Evolutionary conservation across 805 yeast genomes (phyloP).

Genomic region (Sungouiozyma intestinalis): DNA sequence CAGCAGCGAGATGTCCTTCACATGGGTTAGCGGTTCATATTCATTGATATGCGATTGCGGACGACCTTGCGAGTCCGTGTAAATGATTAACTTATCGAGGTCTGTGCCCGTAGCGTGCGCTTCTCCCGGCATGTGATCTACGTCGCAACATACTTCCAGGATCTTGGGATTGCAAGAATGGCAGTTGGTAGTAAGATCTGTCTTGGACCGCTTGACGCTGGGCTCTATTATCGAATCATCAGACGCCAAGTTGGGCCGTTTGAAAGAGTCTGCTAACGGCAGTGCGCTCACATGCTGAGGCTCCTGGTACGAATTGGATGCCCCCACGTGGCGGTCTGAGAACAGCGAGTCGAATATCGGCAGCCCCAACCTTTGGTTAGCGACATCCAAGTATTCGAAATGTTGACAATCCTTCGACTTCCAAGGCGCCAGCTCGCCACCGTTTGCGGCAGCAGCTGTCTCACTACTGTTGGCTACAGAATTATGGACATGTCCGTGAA

Average conservation of each 20-base stretch:
- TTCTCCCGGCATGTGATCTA: constrained; percentile 15
- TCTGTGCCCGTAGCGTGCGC: background rate
- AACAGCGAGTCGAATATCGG: background rate
- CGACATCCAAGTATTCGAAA: constrained; percentile 34
- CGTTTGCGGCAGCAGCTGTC: background rate
- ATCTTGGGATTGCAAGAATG: constrained; percentile 30
- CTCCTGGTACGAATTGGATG: too few species aligned
- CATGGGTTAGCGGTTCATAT: background rate
- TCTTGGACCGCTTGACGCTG: background rate
- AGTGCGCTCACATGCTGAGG: too few species aligned
- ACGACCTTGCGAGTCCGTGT: background rate
- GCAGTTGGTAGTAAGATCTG: constrained; percentile 7
- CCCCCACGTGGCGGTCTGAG: too few species aligned
- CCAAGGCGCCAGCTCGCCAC: background rate
- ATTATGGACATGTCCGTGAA: constrained; percentile 58
- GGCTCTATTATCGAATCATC: background rate
- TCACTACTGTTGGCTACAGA: constrained; percentile 1
- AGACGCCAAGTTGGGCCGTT: background rate
- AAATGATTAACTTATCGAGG: background rate
- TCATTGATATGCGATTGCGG: background rate
- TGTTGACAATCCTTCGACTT: constrained; percentile 28
- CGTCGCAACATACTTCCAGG: constrained; percentile 34
- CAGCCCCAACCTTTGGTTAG: constrained; percentile 9
- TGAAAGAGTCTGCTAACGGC: background rate
- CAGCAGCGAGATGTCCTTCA: background rate